These are phyloP conservation scores for Kalmusia sp. DNA, from an alignment of 2,329 filamentous ascomycete genomes.

Conservation along the genomic window DNA sequence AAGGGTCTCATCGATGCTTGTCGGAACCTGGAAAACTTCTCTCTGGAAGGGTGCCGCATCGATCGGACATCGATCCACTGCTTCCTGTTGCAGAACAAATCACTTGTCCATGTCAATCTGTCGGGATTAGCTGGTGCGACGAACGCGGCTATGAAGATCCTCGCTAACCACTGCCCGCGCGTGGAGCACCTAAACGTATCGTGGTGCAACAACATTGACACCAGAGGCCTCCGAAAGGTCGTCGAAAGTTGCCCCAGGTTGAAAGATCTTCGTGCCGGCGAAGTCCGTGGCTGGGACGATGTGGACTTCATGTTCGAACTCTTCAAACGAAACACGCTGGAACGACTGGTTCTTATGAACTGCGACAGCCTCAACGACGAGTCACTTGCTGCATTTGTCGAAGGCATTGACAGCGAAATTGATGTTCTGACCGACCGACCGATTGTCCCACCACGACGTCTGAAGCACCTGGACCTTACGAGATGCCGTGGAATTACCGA, in stretches of 20 bases:
- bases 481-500: slow-evolving; percentile 79
- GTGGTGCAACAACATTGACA: slow-evolving; percentile 89
- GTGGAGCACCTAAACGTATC: slow-evolving; percentile 89
- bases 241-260: slow-evolving; percentile 76
- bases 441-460: slow-evolving; percentile 75
- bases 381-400: slow-evolving; percentile 74
- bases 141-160: slow-evolving; percentile 85
- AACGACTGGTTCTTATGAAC: slow-evolving; percentile 81
- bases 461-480: slow-evolving; percentile 86
- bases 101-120: slow-evolving; percentile 84
- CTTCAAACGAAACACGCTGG: slow-evolving; percentile 81
- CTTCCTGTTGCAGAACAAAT: slow-evolving; percentile 77
- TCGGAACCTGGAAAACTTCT: slow-evolving; percentile 85
- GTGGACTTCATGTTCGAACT: slow-evolving; percentile 74
- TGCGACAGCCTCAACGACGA: slow-evolving; percentile 81
- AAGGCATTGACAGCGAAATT: slow-evolving; percentile 77
- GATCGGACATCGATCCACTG: slow-evolving; percentile 80
- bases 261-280: slow-evolving; percentile 80
- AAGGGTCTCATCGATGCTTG: slow-evolving; percentile 84
- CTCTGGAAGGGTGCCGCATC: slow-evolving; percentile 87
- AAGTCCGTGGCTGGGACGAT: slow-evolving; percentile 81
- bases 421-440: slow-evolving; percentile 81
- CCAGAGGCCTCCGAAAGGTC: slow-evolving; percentile 75
- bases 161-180: slow-evolving; percentile 79
- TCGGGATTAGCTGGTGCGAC: slow-evolving; percentile 81